Evolutionary conservation across 1,284 basidiomycete genomes (phyloP), one percentile per base, ranked within the genome.

Genomic region (Cryptococcus sp.): DNA sequence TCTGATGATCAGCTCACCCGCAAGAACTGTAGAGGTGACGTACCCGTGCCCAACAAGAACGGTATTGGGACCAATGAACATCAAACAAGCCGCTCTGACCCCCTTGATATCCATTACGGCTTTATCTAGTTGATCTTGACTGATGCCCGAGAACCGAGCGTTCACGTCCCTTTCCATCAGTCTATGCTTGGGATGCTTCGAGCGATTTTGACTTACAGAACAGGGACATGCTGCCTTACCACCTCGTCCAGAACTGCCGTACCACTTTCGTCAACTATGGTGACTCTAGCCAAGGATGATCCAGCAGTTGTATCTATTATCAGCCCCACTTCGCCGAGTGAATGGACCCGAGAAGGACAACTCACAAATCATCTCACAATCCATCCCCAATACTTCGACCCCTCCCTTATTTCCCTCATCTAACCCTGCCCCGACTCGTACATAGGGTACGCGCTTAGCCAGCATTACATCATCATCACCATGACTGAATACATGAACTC

Each of bases 361-460:
- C 71, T 70, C 55, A 75, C 75, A 91, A 23, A 93, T 81, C 87
- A 96, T 91, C 72, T 97, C 92, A 68, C 79, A 93, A 71, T 94
- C 91, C 47, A 94, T 76, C 0, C 87, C 88, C 5, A 85, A 88
- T 1, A 91, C 81, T 49, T 89, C 87, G 28, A 88, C 44, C 18
- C 53, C 55, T 45, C 10, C 42, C 32, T 13, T 57, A 50, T 47
- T 55, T 51, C 53, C 60, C 25, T 10, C 56, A 50, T 47, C 54
- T 51, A 52, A 60, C 34, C 57, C 54, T 45, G 71, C 75, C 18
- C 37, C 81, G 77, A 69, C 57, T 64, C 74, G 69, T 28, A 85
- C 83, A 74, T 89, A 97, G 0, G 84, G 74, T 52, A 87, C 83
- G 36, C 89, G 81, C 5, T 79, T 73, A 62, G 94, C 90, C 22